Percentiles rank a stretch among this genome's conserved stretches.
Evolutionary conservation across 192 early-diverging fungal species (phyloP).

Genomic region (Irineochytrium annulatum): DNA sequence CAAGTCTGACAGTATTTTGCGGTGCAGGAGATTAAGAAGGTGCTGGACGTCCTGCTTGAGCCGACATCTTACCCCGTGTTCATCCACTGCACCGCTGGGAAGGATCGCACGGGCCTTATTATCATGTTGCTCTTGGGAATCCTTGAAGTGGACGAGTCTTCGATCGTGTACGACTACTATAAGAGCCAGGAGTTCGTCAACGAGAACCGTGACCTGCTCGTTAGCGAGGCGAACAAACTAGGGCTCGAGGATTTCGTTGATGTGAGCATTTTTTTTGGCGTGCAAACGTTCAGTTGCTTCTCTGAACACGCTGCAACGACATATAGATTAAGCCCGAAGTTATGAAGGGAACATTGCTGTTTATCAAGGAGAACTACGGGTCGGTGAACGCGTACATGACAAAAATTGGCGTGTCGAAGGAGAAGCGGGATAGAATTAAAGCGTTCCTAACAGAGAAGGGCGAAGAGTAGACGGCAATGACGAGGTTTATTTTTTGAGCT

Average conservation of each 20-base stretch:
- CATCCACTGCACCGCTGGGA: constrained; percentile 48
- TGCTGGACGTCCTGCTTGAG: constrained; percentile 28
- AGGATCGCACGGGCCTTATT: constrained; percentile 47
- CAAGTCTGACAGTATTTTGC: too few species aligned
- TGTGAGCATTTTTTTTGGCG: background rate
- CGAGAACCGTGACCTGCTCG: background rate
- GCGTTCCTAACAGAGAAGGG: too few species aligned
- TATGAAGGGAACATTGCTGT: background rate
- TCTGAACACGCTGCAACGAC: background rate
- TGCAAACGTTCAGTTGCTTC: background rate
- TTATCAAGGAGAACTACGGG: constrained; percentile 6
- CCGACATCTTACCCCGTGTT: constrained; percentile 34
- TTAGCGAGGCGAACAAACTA: background rate
- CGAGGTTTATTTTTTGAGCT: too few species aligned
- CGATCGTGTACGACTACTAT: background rate
- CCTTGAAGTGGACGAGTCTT: background rate
- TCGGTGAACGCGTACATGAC: constrained; percentile 7
- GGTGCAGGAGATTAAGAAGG: background rate
- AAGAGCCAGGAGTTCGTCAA: background rate
- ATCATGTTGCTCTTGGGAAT: background rate
- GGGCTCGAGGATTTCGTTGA: constrained; percentile 16
- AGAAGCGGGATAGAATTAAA: constrained; percentile 1
- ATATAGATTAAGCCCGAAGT: constrained; percentile 5
- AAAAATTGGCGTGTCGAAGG: constrained; percentile 5
- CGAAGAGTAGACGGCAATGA: too few species aligned